Conservation (phyloP, 176 grass and related monocot species). For the Guadua angustifolia region DNA sequence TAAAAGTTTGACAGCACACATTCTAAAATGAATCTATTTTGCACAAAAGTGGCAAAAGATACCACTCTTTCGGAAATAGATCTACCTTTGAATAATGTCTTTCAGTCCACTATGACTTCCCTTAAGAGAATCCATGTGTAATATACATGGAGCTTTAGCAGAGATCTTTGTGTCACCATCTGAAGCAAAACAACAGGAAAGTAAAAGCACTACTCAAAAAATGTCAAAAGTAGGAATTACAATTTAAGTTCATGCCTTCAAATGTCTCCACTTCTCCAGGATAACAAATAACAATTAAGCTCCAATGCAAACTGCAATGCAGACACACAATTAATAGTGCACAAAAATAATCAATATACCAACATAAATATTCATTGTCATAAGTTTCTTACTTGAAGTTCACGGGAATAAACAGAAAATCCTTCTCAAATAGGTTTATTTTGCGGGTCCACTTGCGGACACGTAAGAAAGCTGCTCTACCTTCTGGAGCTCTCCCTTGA, state of each 20-base stretch:
- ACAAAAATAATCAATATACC: not conserved
- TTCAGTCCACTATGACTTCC: no score
- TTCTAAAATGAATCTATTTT: no score
- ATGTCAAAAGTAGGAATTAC: conserved; percentile 19
- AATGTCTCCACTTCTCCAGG: conserved; percentile 70
- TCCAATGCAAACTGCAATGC: conserved; percentile 89
- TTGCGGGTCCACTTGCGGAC: conserved; percentile 98
- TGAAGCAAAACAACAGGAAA: no score
- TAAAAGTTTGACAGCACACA: no score
- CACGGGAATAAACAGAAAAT: conserved; percentile 96
- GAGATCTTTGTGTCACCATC: no score
- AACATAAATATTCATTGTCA: conserved; percentile 9
- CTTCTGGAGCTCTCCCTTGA: conserved; percentile 73
- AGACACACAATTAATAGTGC: conserved; percentile 36
- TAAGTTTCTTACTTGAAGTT: conserved; percentile 85
- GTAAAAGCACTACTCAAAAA: no score
- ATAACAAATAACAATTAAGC: conserved; percentile 94
- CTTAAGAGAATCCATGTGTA: no score
- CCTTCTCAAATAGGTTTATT: conserved; percentile 94
- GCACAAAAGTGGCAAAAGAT: no score
- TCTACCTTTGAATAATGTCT: no score
- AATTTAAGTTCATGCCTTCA: conserved; percentile 56
- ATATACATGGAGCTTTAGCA: no score
- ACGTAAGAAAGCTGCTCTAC: conserved; percentile 89
- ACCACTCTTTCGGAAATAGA: no score